These are phyloP conservation scores for Fusarium udum DNA, from an alignment of 2,329 filamentous ascomycete species.

Conservation along the genomic window DNA sequence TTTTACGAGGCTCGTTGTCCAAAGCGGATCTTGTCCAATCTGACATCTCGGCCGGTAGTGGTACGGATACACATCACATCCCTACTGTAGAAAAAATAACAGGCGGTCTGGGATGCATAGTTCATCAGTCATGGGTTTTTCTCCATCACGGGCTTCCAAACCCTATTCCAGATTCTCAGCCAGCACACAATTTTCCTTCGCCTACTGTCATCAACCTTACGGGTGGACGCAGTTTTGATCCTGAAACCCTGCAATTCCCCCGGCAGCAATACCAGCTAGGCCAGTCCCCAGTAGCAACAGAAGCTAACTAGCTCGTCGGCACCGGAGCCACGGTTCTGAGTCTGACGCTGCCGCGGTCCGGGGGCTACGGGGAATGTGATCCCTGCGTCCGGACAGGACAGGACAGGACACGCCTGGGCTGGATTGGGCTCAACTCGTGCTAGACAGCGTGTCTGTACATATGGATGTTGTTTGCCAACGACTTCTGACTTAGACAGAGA, in stretches of 20 bases:
- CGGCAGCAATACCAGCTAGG: background rate
- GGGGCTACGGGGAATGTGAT: constrained; percentile 34
- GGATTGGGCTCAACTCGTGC: constrained; percentile 8
- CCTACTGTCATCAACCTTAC: constrained; percentile 22
- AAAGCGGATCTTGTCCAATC: constrained; percentile 27
- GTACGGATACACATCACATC: background rate
- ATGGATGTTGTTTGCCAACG: constrained; percentile 13
- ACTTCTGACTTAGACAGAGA: constrained; percentile 20
- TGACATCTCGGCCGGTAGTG: constrained; percentile 32
- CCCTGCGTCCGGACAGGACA: constrained; percentile 37
- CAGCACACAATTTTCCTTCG: constrained; percentile 7
- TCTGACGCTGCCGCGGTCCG: constrained; percentile 40
- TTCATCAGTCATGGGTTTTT: constrained; percentile 10
- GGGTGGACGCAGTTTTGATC: constrained; percentile 22
- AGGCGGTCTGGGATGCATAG: constrained; percentile 14
- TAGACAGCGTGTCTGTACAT: constrained; percentile 14
- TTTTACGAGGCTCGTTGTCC: constrained; percentile 15
- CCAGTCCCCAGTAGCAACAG: background rate
- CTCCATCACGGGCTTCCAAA: constrained; percentile 30
- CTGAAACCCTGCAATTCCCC: constrained; percentile 30
- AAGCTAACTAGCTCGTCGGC: constrained; percentile 29
- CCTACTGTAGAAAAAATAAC: background rate
- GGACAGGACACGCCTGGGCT: constrained; percentile 19
- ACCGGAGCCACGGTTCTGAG: constrained; percentile 44
- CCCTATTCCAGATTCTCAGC: constrained; percentile 31